Conservation (phyloP, 257 asterid species). For the Fraxinus anomala region DNA sequence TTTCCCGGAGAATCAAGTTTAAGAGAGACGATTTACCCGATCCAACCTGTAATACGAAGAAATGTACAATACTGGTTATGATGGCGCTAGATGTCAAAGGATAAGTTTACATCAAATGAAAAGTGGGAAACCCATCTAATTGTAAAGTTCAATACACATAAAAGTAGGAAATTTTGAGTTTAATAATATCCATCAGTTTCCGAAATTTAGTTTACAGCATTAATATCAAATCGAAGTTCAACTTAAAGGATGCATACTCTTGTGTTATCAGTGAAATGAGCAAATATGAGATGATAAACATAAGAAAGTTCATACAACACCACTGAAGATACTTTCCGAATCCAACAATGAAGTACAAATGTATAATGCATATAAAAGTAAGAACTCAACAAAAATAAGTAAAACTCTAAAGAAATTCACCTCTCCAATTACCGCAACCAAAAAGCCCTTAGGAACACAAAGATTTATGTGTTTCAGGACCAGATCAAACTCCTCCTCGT, state of each 20-base stretch:
- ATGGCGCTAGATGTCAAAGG: background rate
- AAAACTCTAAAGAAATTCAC: conserved; percentile 36
- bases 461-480: conserved; percentile 63
- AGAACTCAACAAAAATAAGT: background rate
- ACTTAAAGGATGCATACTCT: background rate
- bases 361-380: background rate
- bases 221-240: conserved; percentile 5
- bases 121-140: background rate
- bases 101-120: background rate
- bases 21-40: conserved; percentile 93
- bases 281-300: conserved; percentile 7
- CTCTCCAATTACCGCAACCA: conserved; percentile 91
- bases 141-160: background rate
- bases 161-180: background rate
- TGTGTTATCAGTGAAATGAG: background rate
- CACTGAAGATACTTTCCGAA: background rate
- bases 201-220: background rate
- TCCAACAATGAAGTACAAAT: background rate
- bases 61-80: background rate
- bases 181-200: background rate
- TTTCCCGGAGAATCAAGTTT: conserved; percentile 75
- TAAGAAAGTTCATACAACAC: conserved; percentile 2
- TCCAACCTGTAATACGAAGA: conserved; percentile 67
- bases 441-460: conserved; percentile 61
- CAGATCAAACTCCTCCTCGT: conserved; percentile 53